Conservation (phyloP, 202 grass and related monocot species). For the Hordeum pubiflorum region DNA sequence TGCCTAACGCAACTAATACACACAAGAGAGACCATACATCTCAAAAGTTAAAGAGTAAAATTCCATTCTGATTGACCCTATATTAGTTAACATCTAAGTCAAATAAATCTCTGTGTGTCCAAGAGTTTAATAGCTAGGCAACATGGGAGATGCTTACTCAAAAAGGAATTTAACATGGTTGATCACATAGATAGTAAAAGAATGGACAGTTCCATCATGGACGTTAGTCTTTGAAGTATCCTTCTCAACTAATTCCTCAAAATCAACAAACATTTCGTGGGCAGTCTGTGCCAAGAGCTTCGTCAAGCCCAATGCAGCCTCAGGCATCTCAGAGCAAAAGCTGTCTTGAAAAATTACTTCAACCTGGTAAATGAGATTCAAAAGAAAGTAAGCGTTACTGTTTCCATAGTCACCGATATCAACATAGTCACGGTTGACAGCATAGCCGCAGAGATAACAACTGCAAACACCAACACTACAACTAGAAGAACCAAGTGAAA, state of each 20-base stretch:
- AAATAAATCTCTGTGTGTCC: not conserved
- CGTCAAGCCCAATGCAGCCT: constrained; percentile 43
- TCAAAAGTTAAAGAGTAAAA: not conserved
- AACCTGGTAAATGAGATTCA: constrained; percentile 32
- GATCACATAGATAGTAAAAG: constrained; percentile 65
- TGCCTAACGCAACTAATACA: too few relatives aligned
- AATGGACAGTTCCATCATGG: constrained; percentile 70
- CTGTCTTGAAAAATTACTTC: constrained; percentile 60
- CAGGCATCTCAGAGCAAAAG: constrained; percentile 56
- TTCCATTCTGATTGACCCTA: not conserved
- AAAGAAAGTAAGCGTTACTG: constrained; percentile 10
- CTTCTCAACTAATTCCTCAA: constrained; percentile 59
- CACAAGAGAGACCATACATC: not conserved
- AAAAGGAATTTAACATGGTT: constrained; percentile 72
- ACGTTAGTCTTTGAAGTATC: constrained; percentile 59
- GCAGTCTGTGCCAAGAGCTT: constrained; percentile 61
- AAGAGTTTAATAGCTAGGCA: not conserved
- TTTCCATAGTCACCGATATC: not conserved
- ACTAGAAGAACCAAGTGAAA: constrained; percentile 16
- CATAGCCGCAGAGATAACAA: not conserved
- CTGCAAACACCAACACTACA: not conserved
- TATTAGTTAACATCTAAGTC: not conserved
- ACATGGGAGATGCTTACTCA: constrained; percentile 39
- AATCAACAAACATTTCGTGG: constrained; percentile 57
- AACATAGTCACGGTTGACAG: not conserved